These are phyloP conservation scores for Knoxia roxburghii DNA, from an alignment of 257 asterid genomes.

Conservation along the genomic window DNA sequence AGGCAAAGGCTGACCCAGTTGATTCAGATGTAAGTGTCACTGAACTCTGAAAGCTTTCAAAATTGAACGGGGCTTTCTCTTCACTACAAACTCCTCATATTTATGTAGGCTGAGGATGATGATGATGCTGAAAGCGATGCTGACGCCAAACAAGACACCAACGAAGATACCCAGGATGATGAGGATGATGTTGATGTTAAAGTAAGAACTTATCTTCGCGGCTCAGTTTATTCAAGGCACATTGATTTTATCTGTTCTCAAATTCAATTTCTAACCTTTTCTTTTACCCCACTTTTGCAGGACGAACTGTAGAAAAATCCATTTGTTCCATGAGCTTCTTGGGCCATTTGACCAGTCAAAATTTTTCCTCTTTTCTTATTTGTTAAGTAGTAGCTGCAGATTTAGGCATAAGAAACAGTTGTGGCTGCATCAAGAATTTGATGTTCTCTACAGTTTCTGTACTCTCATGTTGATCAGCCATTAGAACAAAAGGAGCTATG, in stretches of 20 bases:
- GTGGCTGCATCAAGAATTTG: slow-evolving; percentile 29
- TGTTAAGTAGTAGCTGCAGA: slow-evolving; percentile 29
- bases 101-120: slow-evolving; percentile 61
- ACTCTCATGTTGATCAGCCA: slow-evolving; percentile 21
- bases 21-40: slow-evolving; percentile 51
- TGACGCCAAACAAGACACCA: slow-evolving; percentile 32
- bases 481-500: slow-evolving; percentile 3
- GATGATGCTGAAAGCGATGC: slow-evolving; percentile 47
- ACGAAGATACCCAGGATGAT: too few species aligned
- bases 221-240: neutral
- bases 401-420: slow-evolving; percentile 25
- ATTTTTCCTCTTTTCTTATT: slow-evolving; percentile 10
- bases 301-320: slow-evolving; percentile 58
- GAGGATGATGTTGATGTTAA: slow-evolving; percentile 47
- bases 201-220: slow-evolving; percentile 28
- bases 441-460: slow-evolving; percentile 20
- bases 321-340: slow-evolving; percentile 7
- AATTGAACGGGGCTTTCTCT: neutral
- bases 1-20: slow-evolving; percentile 45
- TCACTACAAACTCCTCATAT: neutral
- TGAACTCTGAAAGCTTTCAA: neutral
- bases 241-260: too few species aligned
- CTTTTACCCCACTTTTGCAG: slow-evolving; percentile 34
- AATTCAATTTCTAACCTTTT: neutral
- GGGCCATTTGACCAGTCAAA: slow-evolving; percentile 15